Base-by-base conservation (phyloP, 805 yeast species). In the Metschnikowia matae region DNA sequence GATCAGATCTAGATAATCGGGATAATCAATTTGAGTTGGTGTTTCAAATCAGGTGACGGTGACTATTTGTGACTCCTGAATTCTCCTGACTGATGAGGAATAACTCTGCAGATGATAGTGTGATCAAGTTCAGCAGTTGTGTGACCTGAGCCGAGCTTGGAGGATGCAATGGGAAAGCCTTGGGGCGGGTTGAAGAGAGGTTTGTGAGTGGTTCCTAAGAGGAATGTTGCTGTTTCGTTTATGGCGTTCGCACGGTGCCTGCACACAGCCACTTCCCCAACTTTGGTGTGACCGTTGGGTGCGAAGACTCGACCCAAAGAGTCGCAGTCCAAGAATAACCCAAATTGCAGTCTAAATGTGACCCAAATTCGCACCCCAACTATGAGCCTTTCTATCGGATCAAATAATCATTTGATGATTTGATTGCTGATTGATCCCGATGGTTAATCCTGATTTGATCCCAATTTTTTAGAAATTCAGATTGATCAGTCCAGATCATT, bases 221-320 rank as follows among this genome's bases (percentile, higher is more conserved):
- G 23, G 38, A 42, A 42, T 23, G 45, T 42, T 42, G 45, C 45
- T 42, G 45, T 42, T 42, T 42, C 45, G 45, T 42, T 20, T 42
- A 17, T 42, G 45, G 29, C 33, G 38, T 23, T 38, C 38, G 46
- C 46, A 31, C 44, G 11, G 11, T 4, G 37, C 36, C 46, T 46
- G 49, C 39, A 40, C 15, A 11, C 21, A 31, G 17, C 26, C 21
- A 11, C 14, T 46, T 32, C 49, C 45, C 43, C 46, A 46, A 40
- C 32, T 32, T 40, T 46, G 15, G 18, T 4, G 34, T 42, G 31
- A 20, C 45, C 44, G 39, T 31, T 40, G 48, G 48, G 48, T 29
- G 46, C 49, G 46, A 35, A 34, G 31, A 36, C 15, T 41, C 20
- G 42, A 26, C 29, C 29, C 43, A 26, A 40, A 15, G 17, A 26